phyloP scores from a whole-genome alignment of 179 eudicot genomes.

The Spinacia oleracea region DNA sequence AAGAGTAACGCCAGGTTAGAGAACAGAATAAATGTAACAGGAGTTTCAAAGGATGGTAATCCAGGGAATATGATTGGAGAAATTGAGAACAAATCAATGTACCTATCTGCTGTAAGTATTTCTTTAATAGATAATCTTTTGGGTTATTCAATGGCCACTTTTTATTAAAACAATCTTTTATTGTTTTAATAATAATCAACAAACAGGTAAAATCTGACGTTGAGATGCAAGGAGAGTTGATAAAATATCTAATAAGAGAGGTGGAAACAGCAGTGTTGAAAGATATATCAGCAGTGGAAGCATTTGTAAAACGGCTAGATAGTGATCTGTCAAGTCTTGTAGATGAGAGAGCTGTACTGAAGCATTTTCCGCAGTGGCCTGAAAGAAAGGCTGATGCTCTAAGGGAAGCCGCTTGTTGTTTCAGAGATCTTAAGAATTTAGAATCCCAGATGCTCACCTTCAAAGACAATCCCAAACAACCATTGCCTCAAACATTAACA shows the following conservation, averaged over 20 bases:
- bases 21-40: conserved; percentile 35
- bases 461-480: conserved; percentile 48
- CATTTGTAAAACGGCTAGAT: conserved; percentile 79
- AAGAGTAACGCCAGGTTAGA: conserved; percentile 53
- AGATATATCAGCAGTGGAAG: conserved; percentile 63
- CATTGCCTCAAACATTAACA: conserved; percentile 39
- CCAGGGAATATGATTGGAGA: conserved; percentile 89
- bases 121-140: too few relatives aligned
- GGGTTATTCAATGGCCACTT: too few relatives aligned
- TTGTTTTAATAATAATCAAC: too few relatives aligned
- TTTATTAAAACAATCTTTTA: too few relatives aligned
- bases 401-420: conserved; percentile 66
- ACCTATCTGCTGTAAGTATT: conserved; percentile 71
- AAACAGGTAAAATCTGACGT: conserved; percentile 87
- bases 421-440: conserved; percentile 51
- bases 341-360: conserved; percentile 87
- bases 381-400: conserved; percentile 79
- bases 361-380: conserved; percentile 86
- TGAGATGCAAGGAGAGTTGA: conserved; percentile 62
- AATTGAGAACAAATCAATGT: conserved; percentile 78
- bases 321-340: conserved; percentile 70
- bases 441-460: conserved; percentile 49
- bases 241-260: conserved; percentile 45
- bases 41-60: conserved; percentile 28
- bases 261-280: conserved; percentile 58